Evolutionary conservation across 2,329 filamentous ascomycete genomes (phyloP).

Genomic region (Microcyclospora pomicola): DNA sequence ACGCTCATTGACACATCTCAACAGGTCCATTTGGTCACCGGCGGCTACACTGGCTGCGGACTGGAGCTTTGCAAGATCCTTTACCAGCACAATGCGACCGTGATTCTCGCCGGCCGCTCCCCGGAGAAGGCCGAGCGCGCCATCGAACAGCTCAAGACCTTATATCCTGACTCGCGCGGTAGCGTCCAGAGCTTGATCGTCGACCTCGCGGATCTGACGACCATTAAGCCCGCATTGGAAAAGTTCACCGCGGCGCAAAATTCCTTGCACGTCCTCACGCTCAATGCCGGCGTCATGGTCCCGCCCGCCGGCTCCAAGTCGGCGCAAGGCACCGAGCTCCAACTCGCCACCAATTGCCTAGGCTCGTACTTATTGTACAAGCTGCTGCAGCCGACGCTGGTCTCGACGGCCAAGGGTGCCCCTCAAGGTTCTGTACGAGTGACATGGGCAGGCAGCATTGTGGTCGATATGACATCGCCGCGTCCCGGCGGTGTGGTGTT

Average conservation of each 20-base stretch:
- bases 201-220: constrained; percentile 24
- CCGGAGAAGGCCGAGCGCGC: constrained; percentile 29
- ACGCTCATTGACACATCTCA: too few relatives aligned
- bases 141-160: constrained; percentile 29
- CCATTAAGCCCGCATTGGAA: constrained; percentile 17
- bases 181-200: constrained; percentile 30
- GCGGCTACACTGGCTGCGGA: constrained; percentile 28
- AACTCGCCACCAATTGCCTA: constrained; percentile 23
- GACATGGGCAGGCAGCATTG: constrained; percentile 16
- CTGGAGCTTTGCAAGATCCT: constrained; percentile 26
- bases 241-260: constrained; percentile 19
- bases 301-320: constrained; percentile 18
- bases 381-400: constrained; percentile 19
- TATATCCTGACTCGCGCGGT: constrained; percentile 24
- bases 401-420: constrained; percentile 13
- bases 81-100: constrained; percentile 37
- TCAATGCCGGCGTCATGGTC: constrained; percentile 20
- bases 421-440: constrained; percentile 19
- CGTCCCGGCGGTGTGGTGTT: constrained; percentile 13
- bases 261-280: constrained; percentile 25
- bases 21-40: constrained; percentile 39
- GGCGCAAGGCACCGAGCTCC: constrained; percentile 10
- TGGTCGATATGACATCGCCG: constrained; percentile 12
- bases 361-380: constrained; percentile 22
- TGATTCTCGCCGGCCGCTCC: constrained; percentile 39